Conservation (phyloP, 2,329 filamentous ascomycete species). For the Penicillium sp. region DNA sequence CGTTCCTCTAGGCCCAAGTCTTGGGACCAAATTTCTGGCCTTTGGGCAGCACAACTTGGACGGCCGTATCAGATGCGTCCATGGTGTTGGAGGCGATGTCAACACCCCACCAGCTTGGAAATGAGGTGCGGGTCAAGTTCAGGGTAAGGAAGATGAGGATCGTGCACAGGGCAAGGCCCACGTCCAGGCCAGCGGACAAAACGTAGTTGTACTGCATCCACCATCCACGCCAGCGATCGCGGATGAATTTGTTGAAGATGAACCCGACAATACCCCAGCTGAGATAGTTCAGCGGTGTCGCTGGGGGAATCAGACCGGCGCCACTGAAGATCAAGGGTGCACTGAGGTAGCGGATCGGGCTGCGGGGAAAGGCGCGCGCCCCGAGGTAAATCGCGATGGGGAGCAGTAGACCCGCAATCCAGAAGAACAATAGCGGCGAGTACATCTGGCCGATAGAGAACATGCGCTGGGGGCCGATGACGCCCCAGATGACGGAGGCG, state of each 20-base stretch:
- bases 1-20: no score
- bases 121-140: constrained; percentile 55
- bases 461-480: constrained; percentile 68
- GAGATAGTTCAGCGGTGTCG: constrained; percentile 68
- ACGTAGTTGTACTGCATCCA: constrained; percentile 78
- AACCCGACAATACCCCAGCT: constrained; percentile 67
- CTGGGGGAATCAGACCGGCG: constrained; percentile 62
- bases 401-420: constrained; percentile 62
- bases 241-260: constrained; percentile 67
- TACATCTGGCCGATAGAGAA: constrained; percentile 65
- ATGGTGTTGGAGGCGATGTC: constrained; percentile 57
- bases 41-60: constrained; percentile 52
- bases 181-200: constrained; percentile 67
- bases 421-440: constrained; percentile 65
- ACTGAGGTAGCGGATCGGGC: constrained; percentile 63
- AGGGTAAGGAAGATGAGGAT: constrained; percentile 69
- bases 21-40: constrained; percentile 62
- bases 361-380: constrained; percentile 61
- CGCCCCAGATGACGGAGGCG: constrained; percentile 69
- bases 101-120: constrained; percentile 69
- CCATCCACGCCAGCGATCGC: constrained; percentile 65
- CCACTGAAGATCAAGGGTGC: constrained; percentile 68
- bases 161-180: constrained; percentile 63
- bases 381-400: constrained; percentile 63
- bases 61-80: constrained; percentile 59